These are phyloP conservation scores for Aureobasidium sp. DNA, from an alignment of 2,329 filamentous ascomycete species.

Conservation along the genomic window DNA sequence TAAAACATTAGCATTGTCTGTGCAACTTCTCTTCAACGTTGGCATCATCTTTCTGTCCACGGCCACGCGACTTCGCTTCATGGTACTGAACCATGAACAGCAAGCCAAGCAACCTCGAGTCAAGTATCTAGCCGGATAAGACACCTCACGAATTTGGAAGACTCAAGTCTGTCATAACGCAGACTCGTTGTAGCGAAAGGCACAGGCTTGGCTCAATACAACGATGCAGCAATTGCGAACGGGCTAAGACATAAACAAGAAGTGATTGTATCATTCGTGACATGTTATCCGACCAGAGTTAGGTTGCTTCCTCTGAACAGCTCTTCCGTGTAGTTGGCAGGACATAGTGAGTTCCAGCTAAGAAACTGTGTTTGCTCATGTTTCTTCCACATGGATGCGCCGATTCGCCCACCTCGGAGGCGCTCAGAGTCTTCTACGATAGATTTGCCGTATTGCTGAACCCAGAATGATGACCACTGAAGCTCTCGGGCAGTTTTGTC, in stretches of 20 bases:
- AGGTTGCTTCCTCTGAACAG: slow-evolving; percentile 2
- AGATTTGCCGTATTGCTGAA: slow-evolving; percentile 18
- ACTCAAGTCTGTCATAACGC: neutral
- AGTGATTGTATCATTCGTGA: neutral
- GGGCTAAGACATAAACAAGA: neutral
- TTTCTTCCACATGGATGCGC: neutral
- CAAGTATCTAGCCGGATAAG: too few species aligned
- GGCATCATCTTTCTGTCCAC: neutral
- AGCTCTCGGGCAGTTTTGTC: slow-evolving; percentile 18
- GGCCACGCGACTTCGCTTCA: neutral
- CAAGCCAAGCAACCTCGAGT: neutral
- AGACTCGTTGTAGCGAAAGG: neutral
- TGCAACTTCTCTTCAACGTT: slow-evolving; percentile 19
- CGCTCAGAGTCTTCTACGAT: slow-evolving; percentile 16
- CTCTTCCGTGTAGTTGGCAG: slow-evolving; percentile 16
- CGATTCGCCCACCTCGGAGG: neutral
- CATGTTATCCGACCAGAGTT: neutral
- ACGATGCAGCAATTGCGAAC: neutral
- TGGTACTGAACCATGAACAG: neutral
- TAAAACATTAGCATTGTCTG: slow-evolving; percentile 15
- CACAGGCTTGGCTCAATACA: neutral
- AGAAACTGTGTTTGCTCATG: neutral
- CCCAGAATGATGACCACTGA: slow-evolving; percentile 19
- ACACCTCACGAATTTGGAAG: too few species aligned
- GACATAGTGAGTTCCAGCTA: slow-evolving; percentile 14